These are phyloP conservation scores for Drosera spatulata DNA, from an alignment of 179 eudicot genomes.

Conservation along the genomic window DNA sequence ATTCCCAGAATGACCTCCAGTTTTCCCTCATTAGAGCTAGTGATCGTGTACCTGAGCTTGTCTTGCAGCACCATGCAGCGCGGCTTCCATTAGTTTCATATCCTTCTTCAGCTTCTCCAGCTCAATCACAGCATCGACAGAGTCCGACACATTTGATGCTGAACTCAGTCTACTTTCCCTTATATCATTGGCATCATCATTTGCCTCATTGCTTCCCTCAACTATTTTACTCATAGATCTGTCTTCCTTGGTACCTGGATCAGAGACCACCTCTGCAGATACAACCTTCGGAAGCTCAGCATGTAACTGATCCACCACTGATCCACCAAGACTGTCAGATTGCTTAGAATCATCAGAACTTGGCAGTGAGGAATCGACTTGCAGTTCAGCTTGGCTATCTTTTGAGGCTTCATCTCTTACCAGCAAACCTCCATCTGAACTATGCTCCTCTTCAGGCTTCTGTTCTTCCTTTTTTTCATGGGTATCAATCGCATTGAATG, in stretches of 20 bases:
- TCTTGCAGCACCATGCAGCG: constrained; percentile 90
- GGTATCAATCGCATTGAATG: constrained; percentile 17
- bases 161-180: constrained; percentile 36
- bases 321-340: constrained; percentile 26
- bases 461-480: constrained; percentile 17
- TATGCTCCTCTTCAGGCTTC: constrained; percentile 30
- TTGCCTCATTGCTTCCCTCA: constrained; percentile 21
- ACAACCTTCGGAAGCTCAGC: constrained; percentile 21
- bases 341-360: constrained; percentile 17
- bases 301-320: constrained; percentile 13
- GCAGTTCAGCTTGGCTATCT: constrained; percentile 23
- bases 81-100: constrained; percentile 96
- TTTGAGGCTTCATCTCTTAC: constrained; percentile 19
- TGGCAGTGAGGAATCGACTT: constrained; percentile 17
- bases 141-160: constrained; percentile 30
- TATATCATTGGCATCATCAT: constrained; percentile 20
- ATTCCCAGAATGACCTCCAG: too few species aligned
- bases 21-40: neutral
- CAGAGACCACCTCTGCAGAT: constrained; percentile 27
- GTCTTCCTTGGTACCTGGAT: constrained; percentile 18
- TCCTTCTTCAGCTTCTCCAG: constrained; percentile 78
- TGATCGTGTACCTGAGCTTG: constrained; percentile 72
- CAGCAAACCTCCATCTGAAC: constrained; percentile 16
- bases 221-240: constrained; percentile 17
- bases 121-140: constrained; percentile 40